Evolutionary conservation across 805 yeast genomes (phyloP), one percentile per base, ranked within the genome.

Genomic region (Kurtzmaniella fragi): DNA sequence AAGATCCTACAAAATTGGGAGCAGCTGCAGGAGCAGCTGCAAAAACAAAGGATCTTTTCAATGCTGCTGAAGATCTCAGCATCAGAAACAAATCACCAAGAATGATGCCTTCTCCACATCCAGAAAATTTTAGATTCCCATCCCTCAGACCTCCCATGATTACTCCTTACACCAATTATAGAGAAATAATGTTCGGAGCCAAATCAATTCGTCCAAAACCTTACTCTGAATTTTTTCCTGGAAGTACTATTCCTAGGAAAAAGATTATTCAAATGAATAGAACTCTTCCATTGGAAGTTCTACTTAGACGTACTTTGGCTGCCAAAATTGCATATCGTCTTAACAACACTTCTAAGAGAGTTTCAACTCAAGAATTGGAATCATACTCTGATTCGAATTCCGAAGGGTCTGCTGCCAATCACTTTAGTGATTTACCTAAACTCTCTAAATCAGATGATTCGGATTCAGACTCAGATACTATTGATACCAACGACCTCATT

Each of bases 311-410:
- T 40, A 68, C 72, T 1, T 46, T 67, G 44, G 66, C 70, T 27
- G 73, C 71, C 5, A 68, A 68, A 48, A 54, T 68, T 17, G 64
- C 52, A 3, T 68, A 54, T 42, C 44, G 73, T 31, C 49, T 68
- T 34, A 57, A 56, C 28, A 42, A 41, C 33, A 48, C 48, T 10
- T 28, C 28, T 12, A 28, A 13, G 17, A 27, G 36, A 17, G 31
- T 37, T n/a, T 27, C 29, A 10, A 13, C 40, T 1, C 30, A 39
- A 12, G 39, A 36, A 17, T 26, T 30, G 5, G 32, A 29, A 5
- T 28, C 34, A 13, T 32, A 39, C 12, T 36, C 40, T 1, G 25
- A 34, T 31, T 27, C 40, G 26, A 23, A 16, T 7, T 16, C 20
- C 7, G 29, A 7, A 7, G 23, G 17, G 11, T 38, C 43, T 14